Base-by-base conservation (phyloP, 176 grass and related monocot species). In the Leersia perrieri region DNA sequence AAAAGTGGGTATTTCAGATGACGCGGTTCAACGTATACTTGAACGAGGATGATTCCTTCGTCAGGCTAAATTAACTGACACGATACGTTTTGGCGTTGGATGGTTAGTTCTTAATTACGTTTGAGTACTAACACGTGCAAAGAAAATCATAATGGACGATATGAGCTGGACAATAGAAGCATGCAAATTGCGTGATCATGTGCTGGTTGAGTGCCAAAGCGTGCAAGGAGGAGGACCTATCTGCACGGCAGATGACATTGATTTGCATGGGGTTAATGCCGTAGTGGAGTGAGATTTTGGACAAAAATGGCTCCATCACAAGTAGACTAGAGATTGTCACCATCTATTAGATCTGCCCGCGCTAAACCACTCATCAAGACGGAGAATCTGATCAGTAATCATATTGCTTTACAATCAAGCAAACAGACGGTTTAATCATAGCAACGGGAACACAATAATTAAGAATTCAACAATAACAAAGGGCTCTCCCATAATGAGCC, bases 331-430 rank as follows among this genome's bases (percentile, higher is more conserved):
- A 25, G 33, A 53, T 58, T 20, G 80, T 82, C 57, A 33, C 39
- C 34, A 60, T 72, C 49, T 3, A 39, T 16, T 58, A 73, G 38
- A 83, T 83, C 40, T 66, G 40, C 40, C 33, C 20, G 27, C 53
- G 13, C 39, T 61, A 63, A 80, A 57, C 55, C 14, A 62, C 4
- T n/a, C 10, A 63, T 36, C 63, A 11, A 70, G 27, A 55, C 26
- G 18, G 14, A 41, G 51, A 26, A 80, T 80, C 36, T 11, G 23
- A 33, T 85, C 63, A 85, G 27, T 53, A 53, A 9, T 76, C n/a
- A 40, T 70, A 85, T 85, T 33, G 55, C 82, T 89, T 85, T 39
- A 40, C n/a, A 80, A 71, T 80, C 40, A 75, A 80, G 77, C 82
- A 70, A 85, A 65, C 70, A 63, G 11, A 58, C 32, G 9, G 44